Evolutionary conservation across 208 protist species (phyloP).

Genomic region (Leishmania lainsoni): DNA sequence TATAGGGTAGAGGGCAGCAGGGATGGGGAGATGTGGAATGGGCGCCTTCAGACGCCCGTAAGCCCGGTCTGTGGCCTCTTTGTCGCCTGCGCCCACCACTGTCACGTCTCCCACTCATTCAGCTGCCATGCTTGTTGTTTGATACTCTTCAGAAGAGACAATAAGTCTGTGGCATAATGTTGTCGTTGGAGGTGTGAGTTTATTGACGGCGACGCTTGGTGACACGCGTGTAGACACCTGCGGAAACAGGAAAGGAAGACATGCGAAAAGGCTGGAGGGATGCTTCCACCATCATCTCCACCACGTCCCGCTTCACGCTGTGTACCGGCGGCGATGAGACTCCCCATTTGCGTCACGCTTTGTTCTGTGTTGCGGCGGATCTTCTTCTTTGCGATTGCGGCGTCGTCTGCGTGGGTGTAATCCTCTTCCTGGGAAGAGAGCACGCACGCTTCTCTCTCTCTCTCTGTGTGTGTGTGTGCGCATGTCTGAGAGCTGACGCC

Average conservation of each 20-base stretch:
- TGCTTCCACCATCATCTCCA: not conserved
- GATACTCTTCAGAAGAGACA: not conserved
- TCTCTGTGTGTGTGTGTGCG: not conserved
- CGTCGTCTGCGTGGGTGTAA: not conserved
- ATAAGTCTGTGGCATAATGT: slow-evolving; percentile 5
- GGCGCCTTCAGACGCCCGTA: not conserved
- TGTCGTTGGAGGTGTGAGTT: not conserved
- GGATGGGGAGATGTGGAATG: not conserved
- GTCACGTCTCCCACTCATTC: not conserved
- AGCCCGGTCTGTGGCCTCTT: not conserved
- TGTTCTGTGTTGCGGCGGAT: not conserved
- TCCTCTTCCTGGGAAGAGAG: not conserved
- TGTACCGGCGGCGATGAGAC: not conserved
- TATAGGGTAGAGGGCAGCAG: too few relatives aligned
- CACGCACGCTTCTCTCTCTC: not conserved
- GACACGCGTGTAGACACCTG: not conserved
- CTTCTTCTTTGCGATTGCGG: not conserved
- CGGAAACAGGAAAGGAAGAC: not conserved
- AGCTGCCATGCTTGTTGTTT: not conserved
- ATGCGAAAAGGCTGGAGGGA: not conserved
- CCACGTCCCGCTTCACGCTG: not conserved
- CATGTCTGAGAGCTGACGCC: not conserved
- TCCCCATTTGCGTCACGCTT: not conserved
- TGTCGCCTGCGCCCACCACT: not conserved
- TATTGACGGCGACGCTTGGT: not conserved